Base-by-base conservation (phyloP, 2,329 filamentous ascomycete species). In the Venturia oleaginea region DNA sequence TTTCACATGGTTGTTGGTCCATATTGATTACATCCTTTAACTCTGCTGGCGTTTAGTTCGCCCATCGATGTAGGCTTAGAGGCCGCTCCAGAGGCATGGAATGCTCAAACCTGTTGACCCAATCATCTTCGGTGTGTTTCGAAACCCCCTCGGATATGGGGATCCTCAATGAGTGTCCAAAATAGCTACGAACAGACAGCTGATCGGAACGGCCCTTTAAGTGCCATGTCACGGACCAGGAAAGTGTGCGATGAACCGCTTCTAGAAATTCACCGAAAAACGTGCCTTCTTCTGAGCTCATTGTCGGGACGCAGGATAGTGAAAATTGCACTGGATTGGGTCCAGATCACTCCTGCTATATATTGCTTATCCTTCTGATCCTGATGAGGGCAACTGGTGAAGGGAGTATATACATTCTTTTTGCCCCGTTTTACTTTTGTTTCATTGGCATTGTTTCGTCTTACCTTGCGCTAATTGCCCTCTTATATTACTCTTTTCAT, bases 361-460 rank as follows among this genome's bases (percentile, higher is more conserved):
- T 8, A 19, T 34, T n/a, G 51, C 3, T 30, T 15, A 57, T 57
- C 19, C 27, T 57, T 57, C 19, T 34, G 17, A 4, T 22, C 17
- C 30, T 57, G 27, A 57, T 57, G 30, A 57, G 51, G 51, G 51
- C 51, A 51, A 15, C 22, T 11, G 27, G 27, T 27, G 24, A 34
- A 30, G 17, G 11, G 13, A 34, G 27, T 57, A 19, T 17, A 57
- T 10, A 57, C 1, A 6, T 8, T 57, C n/a, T 15, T 17, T 34
- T 34, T 57, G 30, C 51, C 51, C 27, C 51, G 51, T 57, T 57
- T 57, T 34, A 57, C 51, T 34, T 57, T 22, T 32, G 51, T 57
- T 57, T 57, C 51, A 57, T 34, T 34, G 27, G 27, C 51, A 57
- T 57, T 34, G 51, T 15, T 57, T 34, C 27, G 27, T n/a, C 51